These are phyloP conservation scores for Paxillus ammoniavirescens DNA, from an alignment of 768 basidiomycete genomes.

Conservation along the genomic window DNA sequence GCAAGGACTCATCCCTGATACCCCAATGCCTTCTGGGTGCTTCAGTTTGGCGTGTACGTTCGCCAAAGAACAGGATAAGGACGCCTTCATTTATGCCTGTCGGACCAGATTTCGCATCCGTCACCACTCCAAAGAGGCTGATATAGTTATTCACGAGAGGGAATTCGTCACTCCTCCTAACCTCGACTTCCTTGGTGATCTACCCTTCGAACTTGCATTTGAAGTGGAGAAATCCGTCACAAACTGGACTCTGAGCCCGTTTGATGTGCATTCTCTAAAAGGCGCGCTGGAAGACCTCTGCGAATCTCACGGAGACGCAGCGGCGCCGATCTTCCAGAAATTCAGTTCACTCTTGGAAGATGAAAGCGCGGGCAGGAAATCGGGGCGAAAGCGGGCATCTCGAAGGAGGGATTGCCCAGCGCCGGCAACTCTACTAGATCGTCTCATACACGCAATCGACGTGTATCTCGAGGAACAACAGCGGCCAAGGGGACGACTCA, in stretches of 20 bases:
- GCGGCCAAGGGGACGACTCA: conserved; percentile 25
- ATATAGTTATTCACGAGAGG: conserved; percentile 19
- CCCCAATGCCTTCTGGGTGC: conserved; percentile 27
- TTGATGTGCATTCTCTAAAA: conserved; percentile 22
- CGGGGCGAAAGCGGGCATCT: not conserved
- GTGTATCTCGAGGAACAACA: conserved; percentile 23
- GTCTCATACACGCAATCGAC: conserved; percentile 15
- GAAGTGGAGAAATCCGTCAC: conserved; percentile 38
- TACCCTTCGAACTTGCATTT: conserved; percentile 37
- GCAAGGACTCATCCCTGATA: conserved; percentile 26
- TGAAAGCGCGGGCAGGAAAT: not conserved
- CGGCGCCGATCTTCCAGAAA: conserved; percentile 22
- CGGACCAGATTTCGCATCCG: conserved; percentile 22
- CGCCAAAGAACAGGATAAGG: conserved; percentile 18
- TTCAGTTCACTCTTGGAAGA: conserved; percentile 24
- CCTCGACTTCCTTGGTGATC: conserved; percentile 24
- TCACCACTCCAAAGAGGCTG: not conserved
- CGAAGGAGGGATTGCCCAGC: not conserved
- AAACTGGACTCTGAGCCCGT: conserved; percentile 23
- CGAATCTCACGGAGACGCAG: conserved; percentile 8
- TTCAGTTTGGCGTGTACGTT: conserved; percentile 32
- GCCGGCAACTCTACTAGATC: conserved; percentile 10
- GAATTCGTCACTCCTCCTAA: not conserved
- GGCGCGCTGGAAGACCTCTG: conserved; percentile 19
- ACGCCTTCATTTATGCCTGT: conserved; percentile 28